These are phyloP conservation scores for Trichoderma atroviride DNA, from an alignment of 2,329 filamentous ascomycete species.

Conservation along the genomic window DNA sequence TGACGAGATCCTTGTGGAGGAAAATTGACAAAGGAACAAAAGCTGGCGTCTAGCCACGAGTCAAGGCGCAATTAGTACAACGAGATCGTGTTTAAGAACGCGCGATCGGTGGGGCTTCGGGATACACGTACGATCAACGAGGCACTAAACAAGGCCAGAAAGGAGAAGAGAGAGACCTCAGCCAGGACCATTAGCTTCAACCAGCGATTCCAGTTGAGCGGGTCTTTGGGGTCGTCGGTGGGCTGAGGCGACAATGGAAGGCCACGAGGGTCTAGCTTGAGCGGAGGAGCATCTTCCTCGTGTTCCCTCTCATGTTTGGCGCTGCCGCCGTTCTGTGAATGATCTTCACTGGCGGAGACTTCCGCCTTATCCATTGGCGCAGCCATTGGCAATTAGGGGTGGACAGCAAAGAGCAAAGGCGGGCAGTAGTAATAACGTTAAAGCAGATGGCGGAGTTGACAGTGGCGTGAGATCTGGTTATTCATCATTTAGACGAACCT, in stretches of 20 bases:
- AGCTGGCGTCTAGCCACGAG: constrained; percentile 6
- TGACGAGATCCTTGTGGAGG: constrained; percentile 6
- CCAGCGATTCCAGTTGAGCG: constrained; percentile 24
- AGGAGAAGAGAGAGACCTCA: constrained; percentile 18
- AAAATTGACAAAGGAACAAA: constrained; percentile 16
- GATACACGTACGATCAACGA: constrained; percentile 17
- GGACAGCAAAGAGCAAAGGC: not conserved
- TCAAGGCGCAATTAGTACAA: not conserved
- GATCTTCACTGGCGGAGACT: constrained; percentile 8
- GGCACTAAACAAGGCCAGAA: constrained; percentile 20
- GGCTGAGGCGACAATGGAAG: constrained; percentile 18
- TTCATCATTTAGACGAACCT: not conserved
- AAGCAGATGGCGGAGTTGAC: not conserved
- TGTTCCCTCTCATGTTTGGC: constrained; percentile 19
- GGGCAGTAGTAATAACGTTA: not conserved
- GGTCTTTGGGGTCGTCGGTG: constrained; percentile 13
- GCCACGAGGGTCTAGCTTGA: constrained; percentile 16
- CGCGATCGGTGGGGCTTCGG: not conserved
- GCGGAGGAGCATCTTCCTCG: constrained; percentile 1
- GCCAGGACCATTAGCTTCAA: constrained; percentile 20
- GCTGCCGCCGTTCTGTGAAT: constrained; percentile 6
- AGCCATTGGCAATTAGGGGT: not conserved
- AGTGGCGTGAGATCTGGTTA: not conserved
- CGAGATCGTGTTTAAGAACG: not conserved
- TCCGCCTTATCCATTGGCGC: constrained; percentile 10